Percentiles rank a stretch among this genome's conserved stretches.
These are phyloP conservation scores for Pestalotiopsis sp. DNA, from an alignment of 2,329 filamentous ascomycete species.

Conservation along the genomic window DNA sequence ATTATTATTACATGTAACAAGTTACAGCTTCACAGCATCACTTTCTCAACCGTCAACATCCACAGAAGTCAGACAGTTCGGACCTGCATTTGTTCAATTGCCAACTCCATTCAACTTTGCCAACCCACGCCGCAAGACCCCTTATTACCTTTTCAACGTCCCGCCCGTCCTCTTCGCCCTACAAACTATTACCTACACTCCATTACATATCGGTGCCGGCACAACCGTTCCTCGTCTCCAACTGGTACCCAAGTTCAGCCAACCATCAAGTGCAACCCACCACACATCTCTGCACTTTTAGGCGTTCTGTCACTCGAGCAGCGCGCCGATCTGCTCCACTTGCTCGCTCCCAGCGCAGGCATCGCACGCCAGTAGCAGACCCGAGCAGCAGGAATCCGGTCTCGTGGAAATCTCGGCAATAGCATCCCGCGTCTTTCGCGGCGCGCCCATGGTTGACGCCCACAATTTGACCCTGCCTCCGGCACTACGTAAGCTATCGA, in stretches of 20 bases:
- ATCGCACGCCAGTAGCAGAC: neutral
- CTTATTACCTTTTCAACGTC: too few relatives aligned
- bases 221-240: neutral
- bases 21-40: neutral
- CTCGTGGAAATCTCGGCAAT: slow-evolving; percentile 9
- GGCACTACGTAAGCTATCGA: neutral
- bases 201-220: neutral
- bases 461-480: neutral
- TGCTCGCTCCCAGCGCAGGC: neutral
- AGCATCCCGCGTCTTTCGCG: neutral
- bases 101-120: too few relatives aligned
- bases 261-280: neutral
- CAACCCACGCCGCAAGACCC: neutral
- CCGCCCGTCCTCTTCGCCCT: neutral
- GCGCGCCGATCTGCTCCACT: slow-evolving; percentile 3
- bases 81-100: neutral
- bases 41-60: neutral
- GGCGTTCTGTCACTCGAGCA: neutral
- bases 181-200: neutral
- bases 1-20: neutral
- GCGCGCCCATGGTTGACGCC: neutral
- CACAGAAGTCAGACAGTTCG: neutral
- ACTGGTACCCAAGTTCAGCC: neutral
- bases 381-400: neutral
- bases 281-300: neutral